A percentile compares a stretch with the other conserved stretches of the same genome.
Evolutionary conservation across 352 stramenopile species (phyloP).

Genomic region (Phytophthora uliginosa): DNA sequence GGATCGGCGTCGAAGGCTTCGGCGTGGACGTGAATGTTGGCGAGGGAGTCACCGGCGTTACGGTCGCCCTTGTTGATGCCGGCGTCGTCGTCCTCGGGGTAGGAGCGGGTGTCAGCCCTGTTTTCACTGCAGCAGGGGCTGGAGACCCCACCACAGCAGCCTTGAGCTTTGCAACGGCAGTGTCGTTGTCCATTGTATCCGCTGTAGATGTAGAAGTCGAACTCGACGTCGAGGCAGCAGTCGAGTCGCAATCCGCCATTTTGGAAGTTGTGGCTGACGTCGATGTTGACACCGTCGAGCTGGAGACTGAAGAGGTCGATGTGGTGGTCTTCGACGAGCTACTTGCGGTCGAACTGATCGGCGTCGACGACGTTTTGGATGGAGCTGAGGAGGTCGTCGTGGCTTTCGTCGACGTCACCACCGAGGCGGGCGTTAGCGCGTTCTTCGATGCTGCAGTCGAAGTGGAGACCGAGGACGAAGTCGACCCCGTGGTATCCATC

Average conservation of each 20-base stretch:
- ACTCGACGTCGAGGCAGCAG: not conserved
- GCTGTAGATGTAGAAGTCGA: not conserved
- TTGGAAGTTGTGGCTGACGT: conserved; percentile 5
- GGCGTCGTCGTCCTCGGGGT: not conserved
- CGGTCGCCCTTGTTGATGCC: not conserved
- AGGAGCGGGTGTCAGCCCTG: not conserved
- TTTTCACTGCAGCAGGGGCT: conserved; percentile 3
- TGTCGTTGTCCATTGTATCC: conserved; percentile 18
- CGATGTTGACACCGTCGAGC: conserved; percentile 8
- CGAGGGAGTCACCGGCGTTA: not conserved
- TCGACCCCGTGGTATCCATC: not conserved
- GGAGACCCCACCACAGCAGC: conserved; percentile 9
- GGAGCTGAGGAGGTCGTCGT: not conserved
- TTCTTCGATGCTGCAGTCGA: conserved; percentile 7
- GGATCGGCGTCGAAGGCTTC: not conserved
- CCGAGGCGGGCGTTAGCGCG: conserved; percentile 17
- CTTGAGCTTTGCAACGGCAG: conserved; percentile 24
- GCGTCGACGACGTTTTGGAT: conserved; percentile 5
- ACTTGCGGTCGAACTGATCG: conserved; percentile 14
- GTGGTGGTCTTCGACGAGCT: conserved; percentile 12
- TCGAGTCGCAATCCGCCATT: not conserved
- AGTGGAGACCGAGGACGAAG: not conserved
- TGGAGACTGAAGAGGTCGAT: conserved; percentile 11
- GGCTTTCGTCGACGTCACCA: conserved; percentile 21
- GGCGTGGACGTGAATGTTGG: not conserved